Evolutionary conservation across 2,329 filamentous ascomycete genomes (phyloP).

Genomic region (Diplocarpon mali): DNA sequence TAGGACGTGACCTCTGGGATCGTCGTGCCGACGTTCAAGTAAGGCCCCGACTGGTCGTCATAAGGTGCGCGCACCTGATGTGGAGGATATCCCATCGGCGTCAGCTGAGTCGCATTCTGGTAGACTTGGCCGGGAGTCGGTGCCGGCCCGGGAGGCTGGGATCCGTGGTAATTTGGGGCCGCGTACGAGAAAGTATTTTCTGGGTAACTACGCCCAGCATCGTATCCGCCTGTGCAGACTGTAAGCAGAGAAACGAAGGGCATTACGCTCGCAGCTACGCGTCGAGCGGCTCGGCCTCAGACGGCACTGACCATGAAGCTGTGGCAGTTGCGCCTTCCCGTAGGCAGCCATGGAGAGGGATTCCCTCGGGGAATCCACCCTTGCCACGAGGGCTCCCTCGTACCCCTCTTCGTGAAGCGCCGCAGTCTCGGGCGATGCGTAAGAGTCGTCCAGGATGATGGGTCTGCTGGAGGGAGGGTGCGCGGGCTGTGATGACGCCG

Average conservation of each 20-base stretch:
- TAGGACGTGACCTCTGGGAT: constrained; percentile 57
- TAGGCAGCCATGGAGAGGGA: constrained; percentile 70
- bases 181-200: constrained; percentile 36
- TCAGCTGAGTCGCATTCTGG: constrained; percentile 22
- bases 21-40: constrained; percentile 51
- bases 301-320: constrained; percentile 65
- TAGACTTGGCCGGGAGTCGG: constrained; percentile 20
- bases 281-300: background rate
- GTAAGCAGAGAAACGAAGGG: constrained; percentile 9
- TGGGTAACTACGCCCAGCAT: constrained; percentile 22
- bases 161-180: constrained; percentile 35
- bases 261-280: background rate
- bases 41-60: constrained; percentile 54
- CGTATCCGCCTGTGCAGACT: constrained; percentile 22
- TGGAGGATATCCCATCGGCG: constrained; percentile 31
- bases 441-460: constrained; percentile 28
- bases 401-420: constrained; percentile 28
- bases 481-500: constrained; percentile 18
- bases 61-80: constrained; percentile 39
- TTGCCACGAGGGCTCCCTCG: constrained; percentile 27
- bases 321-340: constrained; percentile 62
- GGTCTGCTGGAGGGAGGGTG: constrained; percentile 22
- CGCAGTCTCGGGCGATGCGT: constrained; percentile 27
- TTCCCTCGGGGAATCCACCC: constrained; percentile 24
- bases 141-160: constrained; percentile 37